Evolutionary conservation across 257 asterid genomes (phyloP).

Genomic region (Solanum paucissectum): DNA sequence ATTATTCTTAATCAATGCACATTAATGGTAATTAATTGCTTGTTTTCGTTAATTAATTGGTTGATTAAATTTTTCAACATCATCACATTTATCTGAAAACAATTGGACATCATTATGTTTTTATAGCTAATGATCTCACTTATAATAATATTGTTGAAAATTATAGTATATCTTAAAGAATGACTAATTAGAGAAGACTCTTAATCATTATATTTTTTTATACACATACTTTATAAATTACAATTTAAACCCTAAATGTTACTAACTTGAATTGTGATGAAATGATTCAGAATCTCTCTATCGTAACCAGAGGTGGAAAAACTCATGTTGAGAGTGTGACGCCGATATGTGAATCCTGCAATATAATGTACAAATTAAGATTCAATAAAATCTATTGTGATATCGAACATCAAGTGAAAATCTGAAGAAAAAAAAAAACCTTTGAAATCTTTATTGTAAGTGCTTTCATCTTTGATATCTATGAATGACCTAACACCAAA

Average conservation of each 20-base stretch:
- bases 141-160: background rate
- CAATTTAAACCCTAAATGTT: background rate
- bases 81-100: background rate
- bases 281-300: background rate
- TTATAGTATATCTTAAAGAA: background rate
- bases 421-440: background rate
- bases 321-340: background rate
- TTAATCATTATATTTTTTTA: background rate
- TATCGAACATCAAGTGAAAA: background rate
- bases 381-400: background rate
- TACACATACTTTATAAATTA: background rate
- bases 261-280: background rate
- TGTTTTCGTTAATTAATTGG: background rate
- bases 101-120: background rate
- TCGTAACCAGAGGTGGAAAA: background rate
- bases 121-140: background rate
- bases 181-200: background rate
- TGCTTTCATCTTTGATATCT: background rate
- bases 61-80: background rate
- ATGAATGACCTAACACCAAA: background rate
- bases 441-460: background rate
- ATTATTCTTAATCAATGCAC: background rate
- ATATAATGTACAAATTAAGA: background rate
- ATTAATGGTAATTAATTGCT: background rate
- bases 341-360: background rate